Evolutionary conservation across 345 rosid genomes (phyloP), one percentile per base, ranked within the genome.

Genomic region (Schrenkiella parvula): DNA sequence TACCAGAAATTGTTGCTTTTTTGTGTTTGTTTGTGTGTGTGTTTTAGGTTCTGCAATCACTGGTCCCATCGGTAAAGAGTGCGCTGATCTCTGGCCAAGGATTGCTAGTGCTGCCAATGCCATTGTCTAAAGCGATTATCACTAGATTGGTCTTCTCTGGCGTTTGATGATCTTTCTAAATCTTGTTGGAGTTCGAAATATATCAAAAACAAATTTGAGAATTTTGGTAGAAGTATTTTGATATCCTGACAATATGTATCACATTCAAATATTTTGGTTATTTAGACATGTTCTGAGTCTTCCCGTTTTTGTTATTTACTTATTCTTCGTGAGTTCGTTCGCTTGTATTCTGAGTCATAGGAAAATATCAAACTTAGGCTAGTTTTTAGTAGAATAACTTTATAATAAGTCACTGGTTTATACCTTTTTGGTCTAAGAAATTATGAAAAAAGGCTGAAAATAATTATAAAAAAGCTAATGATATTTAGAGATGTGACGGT

Each of bases 31-130:
- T 9, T 54, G 22, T 65, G 86, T 76, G 26, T 22, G 4, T 50
- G n/a, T 6, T 26, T 4, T 72, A 86, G 93, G 96, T 41, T 93
- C 97, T 73, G 98, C 98, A 1, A 89, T 93, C 17, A 90, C 97
- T 1, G 97, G 98, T 37, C 97, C 97, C 0, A 93, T 93, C 10
- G 98, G 98, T 2, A 93, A 93, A 79, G 98, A 93, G 74, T 93
- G 98, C 21, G 98, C 98, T 15, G 97, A 90, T 79, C 82, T 88
- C 1, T 88, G 96, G 95, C 95, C 92, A 7, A 86, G 91, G 74
- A 88, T 90, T 37, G 96, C 95, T 10, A 90, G 92, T 76, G 93
- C 93, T 74, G 93, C 96, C 47, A 85, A 83, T 79, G 86, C 86
- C 14, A 85, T 85, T 34, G 86, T 85, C 23, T 85, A 26, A 29